A percentile compares a stretch with the other conserved stretches of the same genome.
Evolutionary conservation across 2,329 filamentous ascomycete species (phyloP).

Genomic region (Exophiala aquamarina): DNA sequence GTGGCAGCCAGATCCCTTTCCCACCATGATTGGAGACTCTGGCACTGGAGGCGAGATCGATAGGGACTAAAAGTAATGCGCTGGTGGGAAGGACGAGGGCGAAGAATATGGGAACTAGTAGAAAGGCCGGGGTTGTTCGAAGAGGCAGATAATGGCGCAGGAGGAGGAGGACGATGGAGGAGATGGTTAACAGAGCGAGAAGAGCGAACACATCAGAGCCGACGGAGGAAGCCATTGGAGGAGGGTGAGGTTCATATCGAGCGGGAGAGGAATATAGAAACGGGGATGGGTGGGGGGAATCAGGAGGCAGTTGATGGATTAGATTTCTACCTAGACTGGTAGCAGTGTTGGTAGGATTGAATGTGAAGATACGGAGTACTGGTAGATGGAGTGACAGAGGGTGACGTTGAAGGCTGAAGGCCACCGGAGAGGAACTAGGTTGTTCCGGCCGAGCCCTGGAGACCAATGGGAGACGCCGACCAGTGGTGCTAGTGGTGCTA

Average conservation of each 20-base stretch:
- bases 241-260: no score
- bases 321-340: no score
- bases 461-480: no score
- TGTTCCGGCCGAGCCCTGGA: no score
- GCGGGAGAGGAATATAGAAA: background rate
- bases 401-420: no score
- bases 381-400: no score
- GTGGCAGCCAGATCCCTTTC: conserved; percentile 83
- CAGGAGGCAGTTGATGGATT: no score
- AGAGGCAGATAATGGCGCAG: conserved; percentile 88
- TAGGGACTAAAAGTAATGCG: conserved; percentile 88
- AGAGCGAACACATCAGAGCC: conserved; percentile 78
- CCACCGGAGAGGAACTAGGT: no score
- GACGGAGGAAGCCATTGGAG: conserved; percentile 52
- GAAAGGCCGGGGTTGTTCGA: conserved; percentile 84
- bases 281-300: no score
- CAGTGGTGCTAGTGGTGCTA: no score
- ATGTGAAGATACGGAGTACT: no score
- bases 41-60: conserved; percentile 88
- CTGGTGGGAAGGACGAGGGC: conserved; percentile 90
- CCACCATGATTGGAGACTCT: conserved; percentile 56
- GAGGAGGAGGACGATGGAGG: conserved; percentile 74
- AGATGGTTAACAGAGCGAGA: conserved; percentile 71
- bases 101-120: conserved; percentile 90
- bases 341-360: no score